Percentiles rank a stretch among this genome's conserved stretches.
These are phyloP conservation scores for Pseudopediastrum boryanum DNA, from an alignment of 139 green algal species.

Conservation along the genomic window DNA sequence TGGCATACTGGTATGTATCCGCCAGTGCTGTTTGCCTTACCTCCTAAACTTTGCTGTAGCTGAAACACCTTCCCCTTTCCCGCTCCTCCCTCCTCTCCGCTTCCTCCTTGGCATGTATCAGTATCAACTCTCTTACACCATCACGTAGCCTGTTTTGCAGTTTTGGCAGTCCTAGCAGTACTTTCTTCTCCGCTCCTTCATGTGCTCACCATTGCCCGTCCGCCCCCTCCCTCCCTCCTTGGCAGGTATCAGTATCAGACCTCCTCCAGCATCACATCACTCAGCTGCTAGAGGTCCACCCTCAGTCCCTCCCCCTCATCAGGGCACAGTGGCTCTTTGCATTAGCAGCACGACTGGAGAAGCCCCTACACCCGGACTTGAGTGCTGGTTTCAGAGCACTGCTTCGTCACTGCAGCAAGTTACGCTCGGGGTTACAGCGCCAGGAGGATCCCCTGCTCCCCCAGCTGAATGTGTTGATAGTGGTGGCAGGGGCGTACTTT, in stretches of 20 bases:
- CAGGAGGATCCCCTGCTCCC: conserved; percentile 54
- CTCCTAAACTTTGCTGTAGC: too few relatives aligned
- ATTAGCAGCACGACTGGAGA: conserved; percentile 48
- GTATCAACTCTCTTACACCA: too few relatives aligned
- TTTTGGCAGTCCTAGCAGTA: too few relatives aligned
- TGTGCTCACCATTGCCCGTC: too few relatives aligned
- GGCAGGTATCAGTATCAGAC: conserved; percentile 28
- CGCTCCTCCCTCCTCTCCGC: too few relatives aligned
- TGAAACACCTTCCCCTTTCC: too few relatives aligned
- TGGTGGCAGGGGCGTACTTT: conserved; percentile 80
- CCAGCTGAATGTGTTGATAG: conserved; percentile 78
- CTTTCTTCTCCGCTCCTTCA: too few relatives aligned
- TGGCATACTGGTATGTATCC: too few relatives aligned
- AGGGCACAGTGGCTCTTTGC: conserved; percentile 54
- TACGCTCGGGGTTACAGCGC: conserved; percentile 34
- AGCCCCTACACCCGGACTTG: conserved; percentile 44
- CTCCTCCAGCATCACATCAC: conserved; percentile 39
- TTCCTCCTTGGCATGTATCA: too few relatives aligned
- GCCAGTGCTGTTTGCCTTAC: too few relatives aligned
- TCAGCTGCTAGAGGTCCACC: conserved; percentile 19
- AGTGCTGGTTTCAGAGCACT: conserved; percentile 33
- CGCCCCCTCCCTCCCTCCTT: too few relatives aligned
- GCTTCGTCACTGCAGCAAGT: conserved; percentile 56
- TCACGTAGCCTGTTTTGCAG: too few relatives aligned
- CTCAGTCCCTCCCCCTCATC: conserved; percentile 17